Evolutionary conservation across 805 yeast genomes (phyloP).

Genomic region (Yarrowia sp.): DNA sequence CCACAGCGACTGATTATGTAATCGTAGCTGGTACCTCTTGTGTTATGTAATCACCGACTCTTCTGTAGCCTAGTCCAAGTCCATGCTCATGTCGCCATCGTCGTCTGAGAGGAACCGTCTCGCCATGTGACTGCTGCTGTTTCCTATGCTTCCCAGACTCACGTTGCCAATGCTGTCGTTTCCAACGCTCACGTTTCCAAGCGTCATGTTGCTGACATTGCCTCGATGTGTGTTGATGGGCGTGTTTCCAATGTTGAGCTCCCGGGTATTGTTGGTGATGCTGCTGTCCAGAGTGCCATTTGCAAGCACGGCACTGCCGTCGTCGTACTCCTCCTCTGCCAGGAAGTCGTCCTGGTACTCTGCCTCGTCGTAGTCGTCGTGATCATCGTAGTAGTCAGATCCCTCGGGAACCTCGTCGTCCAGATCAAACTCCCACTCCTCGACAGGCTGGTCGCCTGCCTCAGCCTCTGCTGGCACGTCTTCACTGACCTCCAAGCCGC

Average conservation of each 20-base stretch:
- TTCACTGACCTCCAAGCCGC: conserved; percentile 18
- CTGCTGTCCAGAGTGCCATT: conserved; percentile 4
- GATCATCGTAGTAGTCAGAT: conserved; percentile 11
- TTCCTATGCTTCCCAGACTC: conserved; percentile 4
- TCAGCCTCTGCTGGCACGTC: background rate
- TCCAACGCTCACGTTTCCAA: conserved; percentile 16
- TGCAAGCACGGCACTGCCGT: background rate
- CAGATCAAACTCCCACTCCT: conserved; percentile 29
- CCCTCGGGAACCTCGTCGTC: conserved; percentile 35
- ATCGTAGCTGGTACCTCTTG: background rate
- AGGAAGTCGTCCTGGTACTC: conserved; percentile 20
- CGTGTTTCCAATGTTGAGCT: conserved; percentile 8
- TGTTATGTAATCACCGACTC: too few relatives aligned
- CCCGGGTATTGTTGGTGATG: background rate
- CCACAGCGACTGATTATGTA: background rate
- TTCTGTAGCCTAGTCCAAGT: background rate
- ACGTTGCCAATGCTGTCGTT: conserved; percentile 23
- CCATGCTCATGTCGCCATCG: conserved; percentile 18
- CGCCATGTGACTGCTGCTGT: conserved; percentile 17
- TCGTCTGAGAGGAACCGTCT: background rate
- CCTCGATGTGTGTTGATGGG: background rate
- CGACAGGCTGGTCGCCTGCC: background rate
- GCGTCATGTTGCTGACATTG: conserved; percentile 18
- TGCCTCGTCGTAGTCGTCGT: conserved; percentile 15
- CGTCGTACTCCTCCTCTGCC: conserved; percentile 25